Evolutionary conservation across 2,329 filamentous ascomycete genomes (phyloP).

Genomic region (Colletotrichum destructivum): DNA sequence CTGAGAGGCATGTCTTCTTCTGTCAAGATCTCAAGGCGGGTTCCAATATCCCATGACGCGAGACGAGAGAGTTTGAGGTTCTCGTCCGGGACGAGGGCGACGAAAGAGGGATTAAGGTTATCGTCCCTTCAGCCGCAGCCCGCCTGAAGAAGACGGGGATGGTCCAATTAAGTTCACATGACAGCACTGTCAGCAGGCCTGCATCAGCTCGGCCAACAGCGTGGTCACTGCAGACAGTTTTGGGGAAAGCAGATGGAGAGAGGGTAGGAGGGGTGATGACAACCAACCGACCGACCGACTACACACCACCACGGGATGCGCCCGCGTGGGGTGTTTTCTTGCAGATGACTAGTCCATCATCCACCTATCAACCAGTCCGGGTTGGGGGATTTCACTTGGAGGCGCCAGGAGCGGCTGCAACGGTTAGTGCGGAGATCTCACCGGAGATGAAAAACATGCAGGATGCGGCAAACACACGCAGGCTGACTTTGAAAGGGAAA

Average conservation of each 20-base stretch:
- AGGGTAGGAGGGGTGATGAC: no score
- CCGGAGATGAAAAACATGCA: background rate
- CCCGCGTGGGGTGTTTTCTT: slow-evolving; percentile 20
- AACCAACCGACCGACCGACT: background rate
- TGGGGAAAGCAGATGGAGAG: background rate
- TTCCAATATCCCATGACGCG: background rate
- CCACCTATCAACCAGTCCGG: background rate
- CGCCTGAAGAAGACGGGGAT: background rate
- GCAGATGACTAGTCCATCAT: slow-evolving; percentile 15
- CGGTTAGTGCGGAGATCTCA: background rate
- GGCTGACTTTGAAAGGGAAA: slow-evolving; percentile 6
- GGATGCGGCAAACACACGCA: background rate
- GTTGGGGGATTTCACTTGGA: background rate
- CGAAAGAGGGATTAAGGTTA: background rate
- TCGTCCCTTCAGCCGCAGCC: background rate
- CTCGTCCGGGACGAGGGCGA: background rate
- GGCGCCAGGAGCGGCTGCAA: background rate
- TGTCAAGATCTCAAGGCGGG: background rate
- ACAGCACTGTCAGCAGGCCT: slow-evolving; percentile 21
- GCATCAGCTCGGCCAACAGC: slow-evolving; percentile 14
- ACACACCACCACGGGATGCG: slow-evolving; percentile 12
- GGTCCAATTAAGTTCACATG: slow-evolving; percentile 17
- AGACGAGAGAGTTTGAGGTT: no score
- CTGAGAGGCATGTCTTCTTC: background rate
- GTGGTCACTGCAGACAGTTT: slow-evolving; percentile 9